Evolutionary conservation across 2,329 filamentous ascomycete species (phyloP).

Genomic region (Penicillium palitans): DNA sequence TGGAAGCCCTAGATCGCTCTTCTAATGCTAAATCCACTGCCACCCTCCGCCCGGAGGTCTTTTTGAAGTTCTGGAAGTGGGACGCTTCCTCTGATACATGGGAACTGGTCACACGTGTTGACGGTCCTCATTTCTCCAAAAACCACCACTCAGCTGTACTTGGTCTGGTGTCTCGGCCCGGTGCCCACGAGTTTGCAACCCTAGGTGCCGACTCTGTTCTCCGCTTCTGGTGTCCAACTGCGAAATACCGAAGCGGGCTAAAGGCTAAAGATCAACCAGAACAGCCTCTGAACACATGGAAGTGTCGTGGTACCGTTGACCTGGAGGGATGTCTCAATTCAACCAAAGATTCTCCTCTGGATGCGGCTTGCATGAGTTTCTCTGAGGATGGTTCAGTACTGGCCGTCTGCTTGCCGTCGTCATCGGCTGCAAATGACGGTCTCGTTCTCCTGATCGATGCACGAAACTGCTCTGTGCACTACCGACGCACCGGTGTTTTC

Average conservation of each 20-base stretch:
- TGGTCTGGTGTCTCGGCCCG: conserved; percentile 70
- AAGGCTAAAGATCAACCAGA: conserved; percentile 50
- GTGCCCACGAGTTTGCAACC: conserved; percentile 73
- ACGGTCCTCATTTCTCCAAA: conserved; percentile 71
- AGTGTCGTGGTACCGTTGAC: conserved; percentile 59
- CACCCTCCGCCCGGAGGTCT: conserved; percentile 60
- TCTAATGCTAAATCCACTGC: conserved; percentile 40
- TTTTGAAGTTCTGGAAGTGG: conserved; percentile 88
- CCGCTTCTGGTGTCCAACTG: conserved; percentile 77
- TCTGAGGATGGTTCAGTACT: conserved; percentile 82
- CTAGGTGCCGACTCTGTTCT: conserved; percentile 77
- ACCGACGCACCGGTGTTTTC: conserved; percentile 68
- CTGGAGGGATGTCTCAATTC: conserved; percentile 43
- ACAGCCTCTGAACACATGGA: conserved; percentile 70
- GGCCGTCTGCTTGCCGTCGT: conserved; percentile 56
- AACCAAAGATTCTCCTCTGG: conserved; percentile 35
- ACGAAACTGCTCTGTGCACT: conserved; percentile 64
- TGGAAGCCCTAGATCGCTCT: conserved; percentile 55
- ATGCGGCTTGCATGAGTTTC: conserved; percentile 69
- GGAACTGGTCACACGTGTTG: conserved; percentile 78
- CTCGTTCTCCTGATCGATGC: conserved; percentile 76
- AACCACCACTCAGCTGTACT: conserved; percentile 61
- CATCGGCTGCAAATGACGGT: conserved; percentile 53
- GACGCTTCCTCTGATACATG: conserved; percentile 58
- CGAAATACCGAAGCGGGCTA: conserved; percentile 67